A percentile compares a stretch with the other conserved stretches of the same genome.
Conservation (phyloP, 2,329 filamentous ascomycete genomes). For the Cercospora janseana region DNA sequence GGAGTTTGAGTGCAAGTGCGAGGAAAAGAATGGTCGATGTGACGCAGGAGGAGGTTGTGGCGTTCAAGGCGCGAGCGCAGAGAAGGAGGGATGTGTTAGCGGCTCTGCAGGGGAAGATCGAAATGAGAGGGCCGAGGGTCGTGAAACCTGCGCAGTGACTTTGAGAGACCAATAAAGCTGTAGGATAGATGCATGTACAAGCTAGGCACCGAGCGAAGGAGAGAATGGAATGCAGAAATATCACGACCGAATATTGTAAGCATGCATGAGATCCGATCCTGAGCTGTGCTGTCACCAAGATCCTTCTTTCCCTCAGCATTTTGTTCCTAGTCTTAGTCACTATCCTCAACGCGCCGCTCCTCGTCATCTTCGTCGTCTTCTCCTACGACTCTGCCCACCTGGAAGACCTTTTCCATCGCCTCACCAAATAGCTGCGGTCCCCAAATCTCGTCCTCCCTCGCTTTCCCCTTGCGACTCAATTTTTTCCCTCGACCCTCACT, state of each 20-base stretch:
- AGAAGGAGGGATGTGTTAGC: constrained; percentile 42
- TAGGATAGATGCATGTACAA: constrained; percentile 7
- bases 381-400: constrained; percentile 48
- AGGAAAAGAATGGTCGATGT: constrained; percentile 43
- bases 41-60: constrained; percentile 42
- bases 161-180: no score
- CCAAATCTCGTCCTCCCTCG: constrained; percentile 61
- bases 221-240: no score
- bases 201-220: no score
- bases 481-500: constrained; percentile 40
- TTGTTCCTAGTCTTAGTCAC: constrained; percentile 13
- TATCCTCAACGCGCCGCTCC: constrained; percentile 25
- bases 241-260: no score
- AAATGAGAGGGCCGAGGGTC: constrained; percentile 29
- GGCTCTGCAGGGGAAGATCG: constrained; percentile 40
- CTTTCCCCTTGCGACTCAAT: constrained; percentile 55
- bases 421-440: constrained; percentile 63
- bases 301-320: not conserved
- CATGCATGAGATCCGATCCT: no score
- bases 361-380: constrained; percentile 30
- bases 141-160: constrained; percentile 10
- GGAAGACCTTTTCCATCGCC: constrained; percentile 60
- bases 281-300: not conserved
- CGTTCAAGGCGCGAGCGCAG: constrained; percentile 35
- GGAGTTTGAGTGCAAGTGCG: constrained; percentile 32